Evolutionary conservation across 371 early-diverging fungal genomes (phyloP), one percentile per base, ranked within the genome.

Genomic region (Lichtheimia hyalospora): DNA sequence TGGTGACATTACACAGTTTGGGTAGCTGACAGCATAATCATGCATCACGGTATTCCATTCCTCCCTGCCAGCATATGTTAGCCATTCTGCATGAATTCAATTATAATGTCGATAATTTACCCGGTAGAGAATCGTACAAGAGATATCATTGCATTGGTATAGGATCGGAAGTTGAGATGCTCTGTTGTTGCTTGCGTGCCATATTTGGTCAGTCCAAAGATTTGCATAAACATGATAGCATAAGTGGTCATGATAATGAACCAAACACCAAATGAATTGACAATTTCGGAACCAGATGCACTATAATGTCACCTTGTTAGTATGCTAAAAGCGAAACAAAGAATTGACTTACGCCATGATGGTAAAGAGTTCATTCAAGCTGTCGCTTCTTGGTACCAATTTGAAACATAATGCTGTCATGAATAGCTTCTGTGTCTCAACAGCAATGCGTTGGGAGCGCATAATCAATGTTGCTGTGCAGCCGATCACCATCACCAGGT

Each of bases 11-110:
- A 85, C 77, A 70, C 90, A 90, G 42, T 79, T 58, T 0, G 90
- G 89, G 15, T 60, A 61, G 57, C 86, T 82, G 0, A 87, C 68
- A 5, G 85, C 72, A 59, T 82, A 86, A 60, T 89, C 88, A 61
- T 85, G 84, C 86, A 89, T 87, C 6, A 88, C 73, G 14, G 79
- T 68, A 53, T 90, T 89, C 90, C 90, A 90, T 16, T 82, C 85
- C 70, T 90, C 90, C n/a, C 89, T 82, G 61, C 69, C 57, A n/a
- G 25, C 43, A 52, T 24, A 14, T 43, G 39, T 40, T 59, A 10
- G 60, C n/a, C n/a, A 2, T 15, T 14, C 23, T 14, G 16, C 16
- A 49, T 44, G 21, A n/a, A 28, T 8, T 3, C 20, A 12, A 57
- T n/a, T 4, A 40, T 10, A 39, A 40, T 48, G 16, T 18, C n/a